Evolutionary conservation across 108 stramenopile species (phyloP), one percentile per base, ranked within the genome.

Genomic region (Discostella stelligeroides): DNA sequence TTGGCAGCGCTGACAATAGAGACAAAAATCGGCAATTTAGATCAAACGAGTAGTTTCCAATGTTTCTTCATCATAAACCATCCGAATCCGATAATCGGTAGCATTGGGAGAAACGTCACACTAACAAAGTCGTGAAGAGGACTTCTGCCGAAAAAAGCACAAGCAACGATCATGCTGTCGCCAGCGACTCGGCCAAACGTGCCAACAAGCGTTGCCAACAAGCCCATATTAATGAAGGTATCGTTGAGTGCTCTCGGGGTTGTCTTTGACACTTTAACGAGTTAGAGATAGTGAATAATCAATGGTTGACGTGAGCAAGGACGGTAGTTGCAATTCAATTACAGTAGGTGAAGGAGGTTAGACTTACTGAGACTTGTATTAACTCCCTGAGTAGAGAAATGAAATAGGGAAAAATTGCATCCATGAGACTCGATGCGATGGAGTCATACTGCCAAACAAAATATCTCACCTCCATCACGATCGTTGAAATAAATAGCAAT

Each of bases 41-140:
- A 48, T 67, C 23, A 84, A n/a, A 79, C 70, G 18, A 84, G 51
- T 7, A 60, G 34, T 27, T 70, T 71, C 54, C 84, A 85, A 46
- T 73, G 68, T 45, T 43, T 65, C 40, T 56, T 68, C 17, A 83
- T 65, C 55, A 75, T 60, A 56, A 72, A 64, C 47, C 81, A 46
- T 10, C 79, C 76, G 45, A 81, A 42, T 2, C 73, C 23, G 18
- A 86, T 71, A 28, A 88, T 34, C 37, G 85, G 48, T 0, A 86
- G 48, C 51, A 88, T 37, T 21, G 87, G 87, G 21, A 89, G 49
- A 30, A 82, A 81, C 20, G 86, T 63, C 0, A 86, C 80, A 57
- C 87, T 88, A 60, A 92, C 84, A 65, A 92, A 84, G 51, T 92
- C 91, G 12, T 81, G 73, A 21, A 76, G 72, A 37, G 86, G 83